Percentiles rank a stretch among this genome's conserved stretches.
Evolutionary conservation across 768 basidiomycete genomes (phyloP).

Genomic region (Mycena belliarum): DNA sequence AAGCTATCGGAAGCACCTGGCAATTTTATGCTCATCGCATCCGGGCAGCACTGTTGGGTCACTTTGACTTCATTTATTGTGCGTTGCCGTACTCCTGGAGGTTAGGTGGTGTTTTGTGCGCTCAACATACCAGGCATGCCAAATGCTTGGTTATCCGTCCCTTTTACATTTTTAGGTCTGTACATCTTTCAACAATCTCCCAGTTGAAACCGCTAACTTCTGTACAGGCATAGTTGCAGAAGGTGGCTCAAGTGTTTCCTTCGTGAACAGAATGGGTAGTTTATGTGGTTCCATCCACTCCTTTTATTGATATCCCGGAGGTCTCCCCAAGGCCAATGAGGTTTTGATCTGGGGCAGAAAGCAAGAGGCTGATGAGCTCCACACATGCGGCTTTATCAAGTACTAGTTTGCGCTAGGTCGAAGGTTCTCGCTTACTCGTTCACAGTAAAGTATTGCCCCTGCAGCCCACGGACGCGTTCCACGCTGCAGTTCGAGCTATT

Average conservation of each 20-base stretch:
- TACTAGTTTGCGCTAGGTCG: constrained; percentile 22
- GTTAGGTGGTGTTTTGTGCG: too few species aligned
- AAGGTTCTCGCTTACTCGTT: constrained; percentile 3
- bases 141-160: constrained; percentile 60
- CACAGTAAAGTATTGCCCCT: constrained; percentile 60
- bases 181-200: constrained; percentile 1
- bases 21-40: constrained; percentile 41
- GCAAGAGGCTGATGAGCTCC: constrained; percentile 57
- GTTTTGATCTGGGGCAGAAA: constrained; percentile 72
- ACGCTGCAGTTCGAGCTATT: constrained; percentile 48
- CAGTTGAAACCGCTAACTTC: background rate
- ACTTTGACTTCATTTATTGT: constrained; percentile 75
- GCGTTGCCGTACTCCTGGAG: background rate
- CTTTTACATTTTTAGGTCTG: constrained; percentile 66
- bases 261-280: constrained; percentile 68
- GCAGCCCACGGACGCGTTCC: constrained; percentile 54
- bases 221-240: constrained; percentile 62
- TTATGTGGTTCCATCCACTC: too few species aligned
- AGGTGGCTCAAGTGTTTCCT: constrained; percentile 69
- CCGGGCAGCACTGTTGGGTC: constrained; percentile 62
- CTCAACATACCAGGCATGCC: constrained; percentile 34
- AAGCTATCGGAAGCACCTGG: background rate
- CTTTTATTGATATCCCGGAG: too few species aligned
- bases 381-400: constrained; percentile 67
- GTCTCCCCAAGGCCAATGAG: constrained; percentile 57